Conservation (phyloP, 2,329 filamentous ascomycete genomes). For the Aspergillus thermomutatus region DNA sequence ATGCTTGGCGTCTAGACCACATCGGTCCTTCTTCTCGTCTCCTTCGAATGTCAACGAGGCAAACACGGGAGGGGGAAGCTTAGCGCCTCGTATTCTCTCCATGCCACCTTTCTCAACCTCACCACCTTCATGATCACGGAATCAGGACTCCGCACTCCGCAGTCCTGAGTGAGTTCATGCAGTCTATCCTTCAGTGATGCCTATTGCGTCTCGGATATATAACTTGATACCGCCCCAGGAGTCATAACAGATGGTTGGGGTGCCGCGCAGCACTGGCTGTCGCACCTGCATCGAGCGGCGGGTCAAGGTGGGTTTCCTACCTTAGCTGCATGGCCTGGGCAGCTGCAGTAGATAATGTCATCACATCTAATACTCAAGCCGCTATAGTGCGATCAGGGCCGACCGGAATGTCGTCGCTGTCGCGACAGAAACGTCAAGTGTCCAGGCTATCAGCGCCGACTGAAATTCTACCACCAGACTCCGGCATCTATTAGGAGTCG, state of each 20-base stretch:
- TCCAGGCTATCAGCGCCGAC: constrained; percentile 16
- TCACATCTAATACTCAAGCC: neutral
- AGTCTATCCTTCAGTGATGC: neutral
- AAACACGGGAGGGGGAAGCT: neutral
- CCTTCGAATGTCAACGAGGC: neutral
- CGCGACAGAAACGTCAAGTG: constrained; percentile 10
- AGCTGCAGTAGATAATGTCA: neutral
- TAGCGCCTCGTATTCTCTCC: neutral
- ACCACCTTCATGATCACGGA: neutral
- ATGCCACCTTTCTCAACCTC: neutral
- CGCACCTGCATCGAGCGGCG: constrained; percentile 19
- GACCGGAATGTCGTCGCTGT: constrained; percentile 19
- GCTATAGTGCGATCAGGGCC: constrained; percentile 18
- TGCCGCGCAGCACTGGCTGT: constrained; percentile 21
- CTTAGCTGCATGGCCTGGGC: neutral
- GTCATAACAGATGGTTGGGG: constrained; percentile 14
- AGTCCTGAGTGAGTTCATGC: neutral
- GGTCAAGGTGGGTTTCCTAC: constrained; percentile 16
- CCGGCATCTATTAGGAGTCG: neutral
- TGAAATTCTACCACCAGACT: constrained; percentile 17
- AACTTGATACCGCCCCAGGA: neutral
- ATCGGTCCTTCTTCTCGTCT: neutral
- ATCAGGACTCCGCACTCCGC: neutral
- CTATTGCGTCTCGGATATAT: neutral
- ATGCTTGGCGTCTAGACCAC: neutral